Evolutionary conservation across 495 filamentous ascomycete species (phyloP).

Genomic region (Cercophora newfieldiana): DNA sequence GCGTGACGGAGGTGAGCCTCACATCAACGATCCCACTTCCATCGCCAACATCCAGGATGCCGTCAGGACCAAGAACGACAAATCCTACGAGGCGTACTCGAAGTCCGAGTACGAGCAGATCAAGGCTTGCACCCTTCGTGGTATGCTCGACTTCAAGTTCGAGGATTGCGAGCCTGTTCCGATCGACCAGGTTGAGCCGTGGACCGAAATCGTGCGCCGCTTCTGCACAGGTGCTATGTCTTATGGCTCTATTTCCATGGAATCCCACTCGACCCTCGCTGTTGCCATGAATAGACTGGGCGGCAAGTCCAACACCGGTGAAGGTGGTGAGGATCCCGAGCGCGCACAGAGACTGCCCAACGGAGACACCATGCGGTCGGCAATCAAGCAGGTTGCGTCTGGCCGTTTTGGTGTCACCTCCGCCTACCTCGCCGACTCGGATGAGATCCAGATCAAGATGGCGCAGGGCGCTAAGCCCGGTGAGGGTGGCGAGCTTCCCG

Average conservation of each 20-base stretch:
- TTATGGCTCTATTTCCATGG: conserved; percentile 99
- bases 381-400: conserved; percentile 98
- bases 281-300: conserved; percentile 98
- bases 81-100: conserved; percentile 98
- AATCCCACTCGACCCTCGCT: conserved; percentile 95
- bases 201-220: conserved; percentile 97
- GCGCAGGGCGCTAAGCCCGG: conserved; percentile 98
- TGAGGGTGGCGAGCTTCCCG: conserved; percentile 96
- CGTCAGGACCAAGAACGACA: conserved; percentile 98
- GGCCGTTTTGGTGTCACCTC: conserved; percentile 98
- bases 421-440: conserved; percentile 96
- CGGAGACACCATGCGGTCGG: conserved; percentile 96
- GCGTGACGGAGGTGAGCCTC: conserved; percentile 97
- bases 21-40: conserved; percentile 92
- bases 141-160: conserved; percentile 97
- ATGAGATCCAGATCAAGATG: conserved; percentile 99
- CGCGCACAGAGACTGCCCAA: conserved; percentile 84
- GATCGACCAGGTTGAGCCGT: conserved; percentile 97
- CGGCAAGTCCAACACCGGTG: conserved; percentile 98
- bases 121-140: conserved; percentile 95
- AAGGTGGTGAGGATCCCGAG: conserved; percentile 97
- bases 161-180: conserved; percentile 83
- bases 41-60: conserved; percentile 99
- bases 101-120: conserved; percentile 94
- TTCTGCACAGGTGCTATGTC: conserved; percentile 99